These are phyloP conservation scores for Leccinum subspadiceum DNA, from an alignment of 1,284 basidiomycete genomes.

Conservation along the genomic window DNA sequence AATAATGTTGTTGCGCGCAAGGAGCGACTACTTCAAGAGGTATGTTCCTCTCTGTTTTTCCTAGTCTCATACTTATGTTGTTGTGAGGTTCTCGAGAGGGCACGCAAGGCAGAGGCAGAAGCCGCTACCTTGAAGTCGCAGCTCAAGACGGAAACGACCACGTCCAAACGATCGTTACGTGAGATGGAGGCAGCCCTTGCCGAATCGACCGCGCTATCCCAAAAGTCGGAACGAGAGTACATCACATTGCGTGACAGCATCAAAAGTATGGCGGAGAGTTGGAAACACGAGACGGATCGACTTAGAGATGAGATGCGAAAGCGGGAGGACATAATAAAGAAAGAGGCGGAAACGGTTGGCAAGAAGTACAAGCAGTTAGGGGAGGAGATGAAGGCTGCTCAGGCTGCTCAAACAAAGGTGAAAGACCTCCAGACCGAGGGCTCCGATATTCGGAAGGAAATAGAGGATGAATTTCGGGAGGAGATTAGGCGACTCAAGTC, in stretches of 20 bases:
- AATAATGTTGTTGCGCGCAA: constrained; percentile 85
- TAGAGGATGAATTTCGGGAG: constrained; percentile 50
- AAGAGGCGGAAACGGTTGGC: constrained; percentile 61
- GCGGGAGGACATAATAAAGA: constrained; percentile 62
- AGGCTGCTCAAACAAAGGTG: constrained; percentile 38
- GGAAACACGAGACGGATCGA: constrained; percentile 64
- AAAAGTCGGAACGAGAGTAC: constrained; percentile 78
- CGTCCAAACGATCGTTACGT: constrained; percentile 68
- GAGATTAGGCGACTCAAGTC: constrained; percentile 45
- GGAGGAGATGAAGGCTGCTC: constrained; percentile 55
- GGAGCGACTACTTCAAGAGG: constrained; percentile 81
- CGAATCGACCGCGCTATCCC: constrained; percentile 72
- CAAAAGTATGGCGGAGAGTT: constrained; percentile 64
- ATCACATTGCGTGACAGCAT: constrained; percentile 71
- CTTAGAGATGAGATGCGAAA: constrained; percentile 68
- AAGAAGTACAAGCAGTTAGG: constrained; percentile 63
- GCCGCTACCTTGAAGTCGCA: constrained; percentile 61
- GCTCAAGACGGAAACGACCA: constrained; percentile 68
- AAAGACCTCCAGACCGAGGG: constrained; percentile 42
- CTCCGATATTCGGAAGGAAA: constrained; percentile 43
- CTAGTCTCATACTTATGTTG: background rate
- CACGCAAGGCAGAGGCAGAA: constrained; percentile 78
- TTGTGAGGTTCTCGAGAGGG: constrained; percentile 69
- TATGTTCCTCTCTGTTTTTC: constrained; percentile 31
- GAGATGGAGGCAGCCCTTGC: constrained; percentile 72